These are phyloP conservation scores for Populus trichocarpa DNA, from an alignment of 441 rosid genomes.

Conservation along the genomic window DNA sequence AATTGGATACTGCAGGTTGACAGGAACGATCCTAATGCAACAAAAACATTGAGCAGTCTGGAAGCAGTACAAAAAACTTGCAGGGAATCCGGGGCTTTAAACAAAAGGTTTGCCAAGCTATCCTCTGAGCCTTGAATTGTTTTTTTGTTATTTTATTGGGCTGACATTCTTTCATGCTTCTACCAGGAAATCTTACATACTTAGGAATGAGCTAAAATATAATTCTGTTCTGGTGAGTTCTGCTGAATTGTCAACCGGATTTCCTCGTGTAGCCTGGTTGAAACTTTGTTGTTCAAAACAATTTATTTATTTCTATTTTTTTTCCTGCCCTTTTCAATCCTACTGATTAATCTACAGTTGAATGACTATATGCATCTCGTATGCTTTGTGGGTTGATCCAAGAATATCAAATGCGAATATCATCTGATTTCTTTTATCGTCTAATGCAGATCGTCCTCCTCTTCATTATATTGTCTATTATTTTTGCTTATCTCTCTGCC, in stretches of 20 bases:
- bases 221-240: conserved; percentile 46
- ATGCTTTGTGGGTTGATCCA: background rate
- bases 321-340: too few relatives aligned
- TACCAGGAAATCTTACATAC: conserved; percentile 58
- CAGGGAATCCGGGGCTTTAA: conserved; percentile 58
- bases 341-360: background rate
- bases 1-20: conserved; percentile 46
- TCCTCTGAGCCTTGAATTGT: background rate
- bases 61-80: conserved; percentile 70
- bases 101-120: conserved; percentile 43
- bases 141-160: background rate
- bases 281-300: background rate
- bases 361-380: background rate
- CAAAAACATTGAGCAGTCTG: conserved; percentile 52
- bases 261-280: background rate
- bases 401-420: conserved; percentile 7
- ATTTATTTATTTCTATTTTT: background rate
- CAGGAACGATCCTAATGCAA: conserved; percentile 66
- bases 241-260: background rate
- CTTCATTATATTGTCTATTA: conserved; percentile 53
- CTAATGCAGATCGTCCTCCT: conserved; percentile 47
- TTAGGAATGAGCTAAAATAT: conserved; percentile 22
- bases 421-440: background rate
- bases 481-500: conserved; percentile 37
- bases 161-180: conserved; percentile 9